phyloP scores from a whole-genome alignment of 352 stramenopile species.

The Pythium rishiriense region DNA sequence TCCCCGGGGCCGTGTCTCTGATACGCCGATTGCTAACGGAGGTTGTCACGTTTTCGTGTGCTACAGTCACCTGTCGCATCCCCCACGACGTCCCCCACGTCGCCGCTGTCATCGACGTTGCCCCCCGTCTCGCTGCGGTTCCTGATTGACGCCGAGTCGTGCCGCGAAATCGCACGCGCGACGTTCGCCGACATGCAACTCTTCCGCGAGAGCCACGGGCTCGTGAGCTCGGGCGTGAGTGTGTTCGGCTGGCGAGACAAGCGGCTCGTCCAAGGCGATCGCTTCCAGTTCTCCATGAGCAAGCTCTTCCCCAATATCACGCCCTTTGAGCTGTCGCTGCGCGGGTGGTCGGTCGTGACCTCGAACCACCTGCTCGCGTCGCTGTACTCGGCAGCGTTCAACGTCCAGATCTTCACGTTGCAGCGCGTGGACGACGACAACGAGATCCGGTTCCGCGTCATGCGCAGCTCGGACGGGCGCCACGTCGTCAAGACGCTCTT shows the following conservation, averaged over 20 bases:
- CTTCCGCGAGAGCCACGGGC: constrained; percentile 17
- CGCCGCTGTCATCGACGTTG: not conserved
- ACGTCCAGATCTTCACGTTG: constrained; percentile 4
- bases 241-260: constrained; percentile 40
- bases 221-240: constrained; percentile 25
- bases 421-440: constrained; percentile 27
- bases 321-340: constrained; percentile 20
- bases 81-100: not conserved
- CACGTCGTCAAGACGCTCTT: constrained; percentile 24
- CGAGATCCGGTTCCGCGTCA: constrained; percentile 18
- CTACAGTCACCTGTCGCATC: not conserved
- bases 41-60: not conserved
- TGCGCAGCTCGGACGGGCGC: constrained; percentile 9
- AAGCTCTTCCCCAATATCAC: constrained; percentile 28
- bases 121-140: not conserved
- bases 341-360: constrained; percentile 13
- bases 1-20: no score
- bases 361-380: constrained; percentile 4
- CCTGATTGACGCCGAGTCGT: constrained; percentile 3
- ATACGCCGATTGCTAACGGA: not conserved
- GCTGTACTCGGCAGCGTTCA: constrained; percentile 22
- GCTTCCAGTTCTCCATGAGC: constrained; percentile 32
- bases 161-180: constrained; percentile 6
- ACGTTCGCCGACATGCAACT: constrained; percentile 19
- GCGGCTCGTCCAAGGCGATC: constrained; percentile 18